These are phyloP conservation scores for Picochlorum sp. DNA, from an alignment of 139 green algal genomes.

Conservation along the genomic window DNA sequence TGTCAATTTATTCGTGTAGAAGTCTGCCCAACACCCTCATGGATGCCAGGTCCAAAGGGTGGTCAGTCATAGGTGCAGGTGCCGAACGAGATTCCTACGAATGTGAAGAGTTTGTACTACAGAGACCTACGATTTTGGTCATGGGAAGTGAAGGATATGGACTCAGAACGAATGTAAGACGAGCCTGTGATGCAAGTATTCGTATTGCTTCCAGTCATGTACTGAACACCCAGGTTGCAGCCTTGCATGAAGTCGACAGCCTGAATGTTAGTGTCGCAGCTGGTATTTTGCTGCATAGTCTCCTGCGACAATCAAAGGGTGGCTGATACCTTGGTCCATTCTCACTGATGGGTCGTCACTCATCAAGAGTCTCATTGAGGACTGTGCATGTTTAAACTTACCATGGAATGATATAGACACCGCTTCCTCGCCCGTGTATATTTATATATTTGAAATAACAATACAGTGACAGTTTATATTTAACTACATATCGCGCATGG, in stretches of 20 bases:
- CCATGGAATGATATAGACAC: too few species aligned
- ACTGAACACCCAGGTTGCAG: not conserved
- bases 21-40: slow-evolving; percentile 68
- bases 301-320: not conserved
- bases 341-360: too few species aligned
- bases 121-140: slow-evolving; percentile 73
- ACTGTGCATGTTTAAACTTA: too few species aligned
- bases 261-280: slow-evolving; percentile 89
- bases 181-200: slow-evolving; percentile 37
- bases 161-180: slow-evolving; percentile 61
- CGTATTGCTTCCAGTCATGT: slow-evolving; percentile 4
- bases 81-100: slow-evolving; percentile 35
- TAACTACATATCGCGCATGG: too few species aligned
- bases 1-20: slow-evolving; percentile 50
- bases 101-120: slow-evolving; percentile 25
- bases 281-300: slow-evolving; percentile 79
- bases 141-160: slow-evolving; percentile 81
- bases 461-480: too few species aligned
- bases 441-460: too few species aligned
- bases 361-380: too few species aligned
- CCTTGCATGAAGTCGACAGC: slow-evolving; percentile 55
- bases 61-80: slow-evolving; percentile 60
- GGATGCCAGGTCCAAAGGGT: slow-evolving; percentile 49
- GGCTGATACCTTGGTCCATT: too few species aligned
- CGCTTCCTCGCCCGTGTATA: too few species aligned